Evolutionary conservation across 129 eudicot genomes (phyloP).

Genomic region (Deinandra increscens): DNA sequence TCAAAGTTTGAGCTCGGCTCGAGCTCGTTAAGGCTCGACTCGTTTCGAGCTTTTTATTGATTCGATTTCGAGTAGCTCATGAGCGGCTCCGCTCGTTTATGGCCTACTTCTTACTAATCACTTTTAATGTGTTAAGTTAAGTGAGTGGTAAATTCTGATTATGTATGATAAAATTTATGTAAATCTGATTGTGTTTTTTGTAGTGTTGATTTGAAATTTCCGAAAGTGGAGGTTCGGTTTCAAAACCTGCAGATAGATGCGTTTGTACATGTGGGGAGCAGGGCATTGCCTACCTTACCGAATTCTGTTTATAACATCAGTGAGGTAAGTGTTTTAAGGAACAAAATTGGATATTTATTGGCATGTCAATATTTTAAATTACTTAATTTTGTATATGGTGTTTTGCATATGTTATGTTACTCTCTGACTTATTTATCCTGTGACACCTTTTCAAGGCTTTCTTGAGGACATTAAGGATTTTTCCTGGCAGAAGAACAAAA

Average conservation of each 20-base stretch:
- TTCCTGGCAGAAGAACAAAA: conserved; percentile 57
- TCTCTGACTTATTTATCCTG: conserved; percentile 17
- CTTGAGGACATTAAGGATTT: conserved; percentile 62
- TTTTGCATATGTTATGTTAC: background rate
- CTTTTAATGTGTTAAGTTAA: background rate
- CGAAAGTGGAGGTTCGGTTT: conserved; percentile 80
- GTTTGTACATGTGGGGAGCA: conserved; percentile 78
- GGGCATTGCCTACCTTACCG: conserved; percentile 94
- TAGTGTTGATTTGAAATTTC: conserved; percentile 86
- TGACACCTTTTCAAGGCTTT: conserved; percentile 45
- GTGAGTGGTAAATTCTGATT: background rate
- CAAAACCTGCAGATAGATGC: conserved; percentile 74
- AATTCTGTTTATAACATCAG: conserved; percentile 75
- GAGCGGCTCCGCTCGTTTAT: too few species aligned
- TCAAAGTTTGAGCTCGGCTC: too few species aligned
- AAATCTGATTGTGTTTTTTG: conserved; percentile 11
- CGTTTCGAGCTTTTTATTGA: too few species aligned
- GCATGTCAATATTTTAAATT: background rate
- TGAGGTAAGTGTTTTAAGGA: conserved; percentile 50
- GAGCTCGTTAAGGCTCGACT: too few species aligned
- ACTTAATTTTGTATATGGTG: background rate
- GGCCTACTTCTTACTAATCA: background rate
- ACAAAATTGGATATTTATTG: background rate
- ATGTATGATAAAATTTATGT: conserved; percentile 1
- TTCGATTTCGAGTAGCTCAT: too few species aligned